phyloP scores from a whole-genome alignment of 192 early-diverging fungal genomes.

The Coemansia sp. region DNA sequence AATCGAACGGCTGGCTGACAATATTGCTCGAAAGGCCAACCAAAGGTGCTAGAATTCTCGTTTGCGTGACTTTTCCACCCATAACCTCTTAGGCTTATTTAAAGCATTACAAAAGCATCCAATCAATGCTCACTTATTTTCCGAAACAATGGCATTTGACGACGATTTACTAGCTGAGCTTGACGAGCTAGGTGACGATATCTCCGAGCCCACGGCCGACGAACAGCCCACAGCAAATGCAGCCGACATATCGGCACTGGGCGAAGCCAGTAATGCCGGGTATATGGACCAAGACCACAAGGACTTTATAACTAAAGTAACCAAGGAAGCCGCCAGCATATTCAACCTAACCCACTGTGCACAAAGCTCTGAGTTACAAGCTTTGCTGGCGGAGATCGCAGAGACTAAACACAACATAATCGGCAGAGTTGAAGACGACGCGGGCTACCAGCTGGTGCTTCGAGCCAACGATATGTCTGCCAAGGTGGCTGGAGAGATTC shows the following conservation, averaged over 20 bases:
- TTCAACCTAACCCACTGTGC: constrained; percentile 65
- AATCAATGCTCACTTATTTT: too few species aligned
- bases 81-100: not conserved
- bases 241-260: constrained; percentile 51
- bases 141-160: constrained; percentile 79
- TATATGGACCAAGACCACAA: constrained; percentile 52
- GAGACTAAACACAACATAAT: constrained; percentile 5
- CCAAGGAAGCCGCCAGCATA: constrained; percentile 53
- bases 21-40: constrained; percentile 8
- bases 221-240: constrained; percentile 18
- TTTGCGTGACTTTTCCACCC: too few species aligned
- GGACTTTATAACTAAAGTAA: constrained; percentile 27
- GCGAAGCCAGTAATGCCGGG: constrained; percentile 54
- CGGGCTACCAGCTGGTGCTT: constrained; percentile 85
- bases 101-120: not conserved
- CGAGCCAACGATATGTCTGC: constrained; percentile 80
- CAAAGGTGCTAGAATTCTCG: not conserved
- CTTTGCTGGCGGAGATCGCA: constrained; percentile 59
- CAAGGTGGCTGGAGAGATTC: constrained; percentile 85
- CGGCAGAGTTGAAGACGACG: constrained; percentile 62
- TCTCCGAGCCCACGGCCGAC: constrained; percentile 22
- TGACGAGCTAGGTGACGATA: constrained; percentile 66
- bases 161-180: constrained; percentile 88
- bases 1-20: constrained; percentile 37
- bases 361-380: constrained; percentile 58